phyloP scores from a whole-genome alignment of 768 basidiomycete genomes.

The Trametes sanguinea region DNA sequence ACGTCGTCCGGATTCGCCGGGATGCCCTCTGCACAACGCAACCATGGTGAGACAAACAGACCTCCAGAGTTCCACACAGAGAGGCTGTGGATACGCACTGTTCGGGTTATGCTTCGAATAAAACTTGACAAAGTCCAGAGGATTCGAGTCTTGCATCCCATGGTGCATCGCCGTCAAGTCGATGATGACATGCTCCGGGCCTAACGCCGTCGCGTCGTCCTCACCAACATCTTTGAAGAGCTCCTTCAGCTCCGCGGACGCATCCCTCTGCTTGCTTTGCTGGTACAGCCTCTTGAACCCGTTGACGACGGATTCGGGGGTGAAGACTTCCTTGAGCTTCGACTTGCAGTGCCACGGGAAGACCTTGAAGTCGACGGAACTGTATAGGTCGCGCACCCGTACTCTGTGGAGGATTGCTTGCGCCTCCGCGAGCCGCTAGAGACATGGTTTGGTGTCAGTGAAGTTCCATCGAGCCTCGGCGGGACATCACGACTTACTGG shows the following conservation, averaged over 20 bases:
- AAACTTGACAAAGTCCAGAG: constrained; percentile 68
- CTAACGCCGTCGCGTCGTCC: constrained; percentile 39
- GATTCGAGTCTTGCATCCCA: constrained; percentile 72
- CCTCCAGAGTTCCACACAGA: neutral
- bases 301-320: constrained; percentile 38
- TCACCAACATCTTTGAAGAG: constrained; percentile 16
- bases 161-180: constrained; percentile 70
- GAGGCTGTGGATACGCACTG: constrained; percentile 39
- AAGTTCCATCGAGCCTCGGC: neutral
- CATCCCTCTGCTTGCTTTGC: neutral
- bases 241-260: constrained; percentile 4
- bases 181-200: constrained; percentile 59
- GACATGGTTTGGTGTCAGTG: neutral
- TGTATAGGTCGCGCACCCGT: constrained; percentile 65
- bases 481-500: constrained; percentile 41
- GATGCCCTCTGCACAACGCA: constrained; percentile 33
- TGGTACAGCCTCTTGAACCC: constrained; percentile 31
- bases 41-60: neutral
- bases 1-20: constrained; percentile 56
- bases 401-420: constrained; percentile 66
- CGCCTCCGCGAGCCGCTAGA: constrained; percentile 59
- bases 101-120: constrained; percentile 67
- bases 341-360: constrained; percentile 38
- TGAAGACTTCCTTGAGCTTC: constrained; percentile 35
- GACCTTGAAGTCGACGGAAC: constrained; percentile 64